Conservation (phyloP, 2,329 filamentous ascomycete species). For the Penicillium sp. region DNA sequence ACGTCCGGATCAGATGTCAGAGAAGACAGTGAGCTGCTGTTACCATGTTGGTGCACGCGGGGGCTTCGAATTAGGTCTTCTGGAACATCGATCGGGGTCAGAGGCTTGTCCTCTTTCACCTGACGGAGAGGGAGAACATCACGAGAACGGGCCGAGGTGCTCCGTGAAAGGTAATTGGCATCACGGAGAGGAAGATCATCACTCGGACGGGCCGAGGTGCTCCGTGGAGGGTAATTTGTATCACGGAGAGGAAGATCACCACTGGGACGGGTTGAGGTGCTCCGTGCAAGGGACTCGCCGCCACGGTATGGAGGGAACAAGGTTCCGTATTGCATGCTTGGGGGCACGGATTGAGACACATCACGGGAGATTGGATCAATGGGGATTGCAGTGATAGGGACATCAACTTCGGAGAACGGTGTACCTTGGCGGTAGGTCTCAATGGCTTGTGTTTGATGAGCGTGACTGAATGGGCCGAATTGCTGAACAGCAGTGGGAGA, state of each 20-base stretch:
- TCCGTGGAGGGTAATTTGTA: not conserved
- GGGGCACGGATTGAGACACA: slow-evolving; percentile 84
- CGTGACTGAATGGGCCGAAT: not conserved
- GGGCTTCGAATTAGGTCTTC: slow-evolving; percentile 1
- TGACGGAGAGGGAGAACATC: not conserved
- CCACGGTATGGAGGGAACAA: not conserved
- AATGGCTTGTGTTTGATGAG: not conserved
- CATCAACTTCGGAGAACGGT: slow-evolving; percentile 86
- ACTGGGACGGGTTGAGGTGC: no score
- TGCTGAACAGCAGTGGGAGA: not conserved
- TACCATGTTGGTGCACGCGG: not conserved
- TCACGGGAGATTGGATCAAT: slow-evolving; percentile 74
- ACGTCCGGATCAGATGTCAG: not conserved
- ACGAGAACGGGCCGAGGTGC: not conserved
- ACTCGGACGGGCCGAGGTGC: not conserved
- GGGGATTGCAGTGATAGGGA: slow-evolving; percentile 72
- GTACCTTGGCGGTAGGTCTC: not conserved
- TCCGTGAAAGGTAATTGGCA: not conserved
- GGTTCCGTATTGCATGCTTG: slow-evolving; percentile 78
- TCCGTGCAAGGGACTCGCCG: no score
- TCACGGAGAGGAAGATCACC: not conserved
- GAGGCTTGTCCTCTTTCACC: not conserved
- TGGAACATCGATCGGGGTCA: slow-evolving; percentile 1
- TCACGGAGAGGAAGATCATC: not conserved
- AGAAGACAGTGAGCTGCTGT: not conserved